A percentile compares a stretch with the other conserved stretches of the same genome.
Evolutionary conservation across 1,139 yeast genomes (phyloP).

Genomic region (Hyphopichia burtonii): DNA sequence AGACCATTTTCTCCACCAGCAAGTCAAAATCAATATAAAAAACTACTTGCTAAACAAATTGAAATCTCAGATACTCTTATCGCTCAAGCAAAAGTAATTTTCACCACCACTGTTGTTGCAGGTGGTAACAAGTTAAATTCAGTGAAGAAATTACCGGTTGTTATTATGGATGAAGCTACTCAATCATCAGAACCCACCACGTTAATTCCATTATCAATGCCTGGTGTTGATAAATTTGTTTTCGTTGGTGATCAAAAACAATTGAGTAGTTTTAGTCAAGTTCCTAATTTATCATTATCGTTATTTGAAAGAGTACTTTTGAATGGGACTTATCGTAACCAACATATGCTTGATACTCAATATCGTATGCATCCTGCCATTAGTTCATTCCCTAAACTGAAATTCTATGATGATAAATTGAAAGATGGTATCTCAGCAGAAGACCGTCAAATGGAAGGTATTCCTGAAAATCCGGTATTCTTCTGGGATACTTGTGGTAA

Average conservation of each 20-base stretch:
- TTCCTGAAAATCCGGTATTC: slow-evolving; percentile 46
- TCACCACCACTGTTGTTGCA: slow-evolving; percentile 70
- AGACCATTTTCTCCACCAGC: slow-evolving; percentile 38
- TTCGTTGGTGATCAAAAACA: slow-evolving; percentile 73
- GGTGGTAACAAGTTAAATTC: slow-evolving; percentile 64
- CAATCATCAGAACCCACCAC: slow-evolving; percentile 73
- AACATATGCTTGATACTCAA: slow-evolving; percentile 70
- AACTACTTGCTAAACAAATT: slow-evolving; percentile 43
- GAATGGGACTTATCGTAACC: slow-evolving; percentile 56
- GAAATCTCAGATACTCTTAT: slow-evolving; percentile 49
- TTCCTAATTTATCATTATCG: slow-evolving; percentile 58
- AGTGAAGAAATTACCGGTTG: slow-evolving; percentile 58
- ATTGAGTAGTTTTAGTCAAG: slow-evolving; percentile 65
- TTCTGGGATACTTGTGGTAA: slow-evolving; percentile 52
- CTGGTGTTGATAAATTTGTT: slow-evolving; percentile 64
- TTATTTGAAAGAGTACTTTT: slow-evolving; percentile 57
- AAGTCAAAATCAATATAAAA: slow-evolving; percentile 45
- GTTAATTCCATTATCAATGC: slow-evolving; percentile 65
- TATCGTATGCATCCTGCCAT: slow-evolving; percentile 72
- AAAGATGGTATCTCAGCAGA: slow-evolving; percentile 59
- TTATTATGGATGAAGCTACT: slow-evolving; percentile 62
- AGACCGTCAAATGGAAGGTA: slow-evolving; percentile 42
- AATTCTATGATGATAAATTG: slow-evolving; percentile 54
- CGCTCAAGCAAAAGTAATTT: slow-evolving; percentile 66
- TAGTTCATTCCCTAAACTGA: slow-evolving; percentile 60